phyloP scores from a whole-genome alignment of 1,284 basidiomycete species.

The Austroboletus olivaceoglutinosus region DNA sequence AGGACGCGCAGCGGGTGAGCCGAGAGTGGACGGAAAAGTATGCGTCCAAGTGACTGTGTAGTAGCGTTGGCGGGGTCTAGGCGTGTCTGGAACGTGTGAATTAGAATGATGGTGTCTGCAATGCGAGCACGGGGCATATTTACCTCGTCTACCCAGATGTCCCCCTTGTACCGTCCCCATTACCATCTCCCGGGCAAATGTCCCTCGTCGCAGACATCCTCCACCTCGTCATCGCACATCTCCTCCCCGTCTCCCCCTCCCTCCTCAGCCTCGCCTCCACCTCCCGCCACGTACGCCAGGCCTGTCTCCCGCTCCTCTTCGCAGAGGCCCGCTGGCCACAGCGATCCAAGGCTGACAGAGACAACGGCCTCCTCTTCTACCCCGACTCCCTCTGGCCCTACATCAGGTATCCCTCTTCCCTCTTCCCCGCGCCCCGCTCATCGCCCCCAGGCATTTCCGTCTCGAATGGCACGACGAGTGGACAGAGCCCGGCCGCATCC shows the following conservation, averaged over 20 bases:
- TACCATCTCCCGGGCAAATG: too few relatives aligned
- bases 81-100: neutral
- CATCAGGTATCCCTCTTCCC: conserved; percentile 23
- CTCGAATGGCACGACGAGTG: conserved; percentile 35
- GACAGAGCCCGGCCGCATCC: conserved; percentile 33
- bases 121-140: too few relatives aligned
- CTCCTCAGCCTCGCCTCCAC: conserved; percentile 28
- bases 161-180: too few relatives aligned
- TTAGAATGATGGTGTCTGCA: too few relatives aligned
- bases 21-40: conserved; percentile 91
- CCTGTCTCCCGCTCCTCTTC: conserved; percentile 34
- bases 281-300: conserved; percentile 26
- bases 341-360: conserved; percentile 22
- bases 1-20: conserved; percentile 85
- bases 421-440: neutral
- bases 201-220: conserved; percentile 34
- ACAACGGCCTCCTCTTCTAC: conserved; percentile 27
- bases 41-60: conserved; percentile 42
- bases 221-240: conserved; percentile 33
- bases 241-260: conserved; percentile 11
- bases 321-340: conserved; percentile 35
- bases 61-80: neutral
- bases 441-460: conserved; percentile 27
- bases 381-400: conserved; percentile 30
- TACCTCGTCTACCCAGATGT: neutral